A percentile compares a stretch with the other conserved stretches of the same genome.
Conservation (phyloP, 2,329 filamentous ascomycete genomes). For the Alternaria sp. region DNA sequence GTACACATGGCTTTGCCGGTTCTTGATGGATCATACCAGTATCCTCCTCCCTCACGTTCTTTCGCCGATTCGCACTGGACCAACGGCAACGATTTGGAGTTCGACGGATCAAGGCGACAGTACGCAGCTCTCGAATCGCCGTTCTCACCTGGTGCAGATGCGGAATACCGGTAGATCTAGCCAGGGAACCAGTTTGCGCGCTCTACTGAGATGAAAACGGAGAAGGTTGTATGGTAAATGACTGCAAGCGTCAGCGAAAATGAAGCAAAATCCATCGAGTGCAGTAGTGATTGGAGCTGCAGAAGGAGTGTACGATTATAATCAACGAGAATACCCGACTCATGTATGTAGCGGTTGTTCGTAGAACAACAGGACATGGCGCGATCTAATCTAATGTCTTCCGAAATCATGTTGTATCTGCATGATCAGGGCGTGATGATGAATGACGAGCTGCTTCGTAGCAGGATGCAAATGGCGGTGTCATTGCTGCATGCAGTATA, state of each 20-base stretch:
- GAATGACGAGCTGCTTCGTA: background rate
- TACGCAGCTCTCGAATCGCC: background rate
- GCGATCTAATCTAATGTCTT: background rate
- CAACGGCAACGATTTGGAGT: background rate
- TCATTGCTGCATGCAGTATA: conserved; percentile 23
- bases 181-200: background rate
- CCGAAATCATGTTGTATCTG: background rate
- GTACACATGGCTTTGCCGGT: background rate
- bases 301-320: background rate
- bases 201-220: background rate
- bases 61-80: background rate
- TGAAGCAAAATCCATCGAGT: background rate
- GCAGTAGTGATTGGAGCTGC: background rate
- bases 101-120: background rate
- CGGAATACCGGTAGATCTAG: background rate
- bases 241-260: background rate
- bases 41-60: background rate
- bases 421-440: background rate
- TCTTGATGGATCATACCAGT: background rate
- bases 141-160: background rate
- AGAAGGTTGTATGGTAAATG: background rate
- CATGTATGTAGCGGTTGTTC: background rate
- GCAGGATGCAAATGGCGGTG: background rate
- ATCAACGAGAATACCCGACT: background rate
- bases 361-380: background rate